A percentile compares a stretch with the other conserved stretches of the same genome.
Conservation (phyloP, 352 stramenopile species). For the Phytophthora cactorum region DNA sequence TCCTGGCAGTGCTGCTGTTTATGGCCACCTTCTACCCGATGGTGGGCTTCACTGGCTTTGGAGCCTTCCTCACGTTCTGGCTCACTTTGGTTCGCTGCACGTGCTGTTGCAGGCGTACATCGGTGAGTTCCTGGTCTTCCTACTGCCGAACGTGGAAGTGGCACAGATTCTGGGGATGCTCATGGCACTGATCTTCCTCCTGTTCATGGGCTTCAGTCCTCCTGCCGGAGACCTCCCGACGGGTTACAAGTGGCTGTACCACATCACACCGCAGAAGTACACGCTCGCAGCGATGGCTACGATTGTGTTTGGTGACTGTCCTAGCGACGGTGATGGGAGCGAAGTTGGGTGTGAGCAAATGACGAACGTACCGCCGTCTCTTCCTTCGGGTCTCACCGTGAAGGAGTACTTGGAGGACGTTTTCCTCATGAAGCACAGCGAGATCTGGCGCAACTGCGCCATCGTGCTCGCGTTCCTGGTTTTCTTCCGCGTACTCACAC, state of each 20-base stretch:
- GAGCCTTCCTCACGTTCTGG: slow-evolving; percentile 15
- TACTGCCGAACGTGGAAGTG: slow-evolving; percentile 40
- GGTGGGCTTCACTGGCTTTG: background rate
- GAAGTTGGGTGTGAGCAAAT: slow-evolving; percentile 34
- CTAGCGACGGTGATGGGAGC: slow-evolving; percentile 33
- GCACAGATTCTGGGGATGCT: slow-evolving; percentile 50
- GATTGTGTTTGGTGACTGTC: slow-evolving; percentile 26
- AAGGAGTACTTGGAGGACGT: slow-evolving; percentile 38
- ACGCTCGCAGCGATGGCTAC: slow-evolving; percentile 2
- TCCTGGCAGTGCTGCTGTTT: background rate
- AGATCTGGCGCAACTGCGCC: slow-evolving; percentile 33
- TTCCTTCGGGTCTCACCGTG: slow-evolving; percentile 35
- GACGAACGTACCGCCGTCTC: slow-evolving; percentile 28
- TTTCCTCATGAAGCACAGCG: slow-evolving; percentile 47
- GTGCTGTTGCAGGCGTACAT: slow-evolving; percentile 32
- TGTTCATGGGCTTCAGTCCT: slow-evolving; percentile 31
- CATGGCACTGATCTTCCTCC: slow-evolving; percentile 19
- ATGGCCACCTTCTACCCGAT: background rate
- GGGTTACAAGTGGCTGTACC: slow-evolving; percentile 28
- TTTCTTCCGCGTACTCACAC: slow-evolving; percentile 25
- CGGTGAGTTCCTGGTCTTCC: slow-evolving; percentile 35
- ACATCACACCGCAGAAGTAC: slow-evolving; percentile 29
- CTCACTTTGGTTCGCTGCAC: slow-evolving; percentile 18
- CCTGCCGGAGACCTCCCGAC: slow-evolving; percentile 19
- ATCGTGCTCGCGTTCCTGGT: slow-evolving; percentile 38